These are phyloP conservation scores for Mucor racemosus DNA, from an alignment of 371 early-diverging fungal species.

Conservation along the genomic window DNA sequence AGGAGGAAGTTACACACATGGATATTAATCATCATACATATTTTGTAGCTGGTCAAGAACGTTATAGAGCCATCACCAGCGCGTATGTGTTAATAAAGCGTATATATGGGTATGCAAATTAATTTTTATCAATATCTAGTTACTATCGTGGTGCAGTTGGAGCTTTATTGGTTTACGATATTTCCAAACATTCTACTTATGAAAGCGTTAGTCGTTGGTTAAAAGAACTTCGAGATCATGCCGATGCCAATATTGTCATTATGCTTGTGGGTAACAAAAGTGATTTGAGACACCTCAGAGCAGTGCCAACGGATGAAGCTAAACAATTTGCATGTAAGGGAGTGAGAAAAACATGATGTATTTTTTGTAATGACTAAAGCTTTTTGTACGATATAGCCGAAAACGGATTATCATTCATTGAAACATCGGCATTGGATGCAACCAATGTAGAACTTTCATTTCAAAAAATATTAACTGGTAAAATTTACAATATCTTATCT, in stretches of 20 bases:
- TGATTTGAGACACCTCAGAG: conserved; percentile 88
- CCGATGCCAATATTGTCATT: conserved; percentile 95
- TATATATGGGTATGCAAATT: not conserved
- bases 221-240: conserved; percentile 95
- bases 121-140: conserved; percentile 36
- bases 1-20: conserved; percentile 13
- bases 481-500: not conserved
- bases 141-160: conserved; percentile 99
- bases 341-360: not conserved
- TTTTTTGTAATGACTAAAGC: not conserved
- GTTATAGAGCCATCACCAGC: conserved; percentile 88
- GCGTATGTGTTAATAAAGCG: conserved; percentile 65
- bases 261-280: conserved; percentile 99
- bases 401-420: conserved; percentile 87
- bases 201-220: conserved; percentile 97
- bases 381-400: conserved; percentile 59
- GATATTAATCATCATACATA: not conserved
- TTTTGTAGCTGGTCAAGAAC: conserved; percentile 83
- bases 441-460: conserved; percentile 80
- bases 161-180: conserved; percentile 99
- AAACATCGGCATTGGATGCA: conserved; percentile 90
- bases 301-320: conserved; percentile 95
- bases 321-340: conserved; percentile 71
- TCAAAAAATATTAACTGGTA: conserved; percentile 32
- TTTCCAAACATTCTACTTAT: conserved; percentile 94